phyloP scores from a whole-genome alignment of 73 alveolate genomes.

The Urostyla sp. region DNA sequence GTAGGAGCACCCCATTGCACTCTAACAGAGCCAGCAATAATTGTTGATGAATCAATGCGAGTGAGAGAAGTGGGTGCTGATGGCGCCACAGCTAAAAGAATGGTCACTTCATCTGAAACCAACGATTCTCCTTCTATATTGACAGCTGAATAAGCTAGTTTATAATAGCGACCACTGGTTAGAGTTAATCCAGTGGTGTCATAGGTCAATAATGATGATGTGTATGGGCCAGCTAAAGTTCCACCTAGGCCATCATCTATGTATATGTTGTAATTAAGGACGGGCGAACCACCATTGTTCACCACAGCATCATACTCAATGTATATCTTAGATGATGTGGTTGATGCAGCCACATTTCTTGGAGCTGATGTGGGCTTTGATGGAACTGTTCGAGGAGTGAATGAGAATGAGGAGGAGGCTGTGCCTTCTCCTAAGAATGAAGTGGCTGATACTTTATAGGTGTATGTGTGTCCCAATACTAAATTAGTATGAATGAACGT shows the following conservation, averaged over 20 bases:
- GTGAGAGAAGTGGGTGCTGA: conserved; percentile 67
- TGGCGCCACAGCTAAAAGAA: conserved; percentile 78
- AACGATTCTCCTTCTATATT: conserved; percentile 86
- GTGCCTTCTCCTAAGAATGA: conserved; percentile 65
- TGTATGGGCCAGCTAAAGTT: conserved; percentile 30
- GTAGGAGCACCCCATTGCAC: conserved; percentile 77
- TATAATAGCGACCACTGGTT: conserved; percentile 67
- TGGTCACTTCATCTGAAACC: conserved; percentile 76
- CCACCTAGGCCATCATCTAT: conserved; percentile 77
- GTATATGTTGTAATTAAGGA: conserved; percentile 58
- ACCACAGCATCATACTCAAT: conserved; percentile 46
- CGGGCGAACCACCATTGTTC: conserved; percentile 64
- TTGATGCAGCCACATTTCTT: conserved; percentile 12
- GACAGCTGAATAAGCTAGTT: conserved; percentile 80
- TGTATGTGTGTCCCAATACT: conserved; percentile 67
- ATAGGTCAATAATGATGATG: conserved; percentile 43
- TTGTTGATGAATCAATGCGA: conserved; percentile 53
- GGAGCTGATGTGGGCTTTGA: conserved; percentile 67
- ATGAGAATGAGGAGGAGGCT: conserved; percentile 15
- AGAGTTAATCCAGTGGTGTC: conserved; percentile 53
- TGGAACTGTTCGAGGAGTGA: conserved; percentile 58
- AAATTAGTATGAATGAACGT: conserved; percentile 59
- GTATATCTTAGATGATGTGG: conserved; percentile 43
- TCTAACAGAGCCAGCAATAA: conserved; percentile 67
- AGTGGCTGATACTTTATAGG: conserved; percentile 61